Conservation (phyloP, 345 rosid genomes). For the Streptanthus diversifolius region DNA sequence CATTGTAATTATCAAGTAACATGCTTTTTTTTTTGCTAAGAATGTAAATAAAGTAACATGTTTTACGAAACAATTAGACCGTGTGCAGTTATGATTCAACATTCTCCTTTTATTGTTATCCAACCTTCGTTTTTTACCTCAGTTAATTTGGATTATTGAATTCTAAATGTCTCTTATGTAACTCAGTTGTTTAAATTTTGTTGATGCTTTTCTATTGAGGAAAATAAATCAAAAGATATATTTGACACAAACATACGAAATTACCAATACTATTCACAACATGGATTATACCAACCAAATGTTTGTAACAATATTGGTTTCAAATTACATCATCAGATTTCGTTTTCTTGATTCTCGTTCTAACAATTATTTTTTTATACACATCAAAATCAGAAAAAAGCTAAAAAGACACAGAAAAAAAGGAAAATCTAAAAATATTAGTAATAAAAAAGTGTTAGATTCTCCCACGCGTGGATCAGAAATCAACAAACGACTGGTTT, state of each 20-base stretch:
- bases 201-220: neutral
- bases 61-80: no score
- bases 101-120: no score
- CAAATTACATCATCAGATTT: neutral
- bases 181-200: neutral
- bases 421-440: neutral
- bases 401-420: neutral
- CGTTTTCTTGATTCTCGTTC: slow-evolving; percentile 13
- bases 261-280: neutral
- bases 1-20: no score
- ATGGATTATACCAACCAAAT: neutral
- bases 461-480: slow-evolving; percentile 41
- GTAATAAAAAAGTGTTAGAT: slow-evolving; percentile 13
- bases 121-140: neutral
- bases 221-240: neutral
- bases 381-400: slow-evolving; percentile 21
- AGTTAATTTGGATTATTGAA: neutral
- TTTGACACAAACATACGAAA: neutral
- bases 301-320: neutral
- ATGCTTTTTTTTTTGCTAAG: no score
- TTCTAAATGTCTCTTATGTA: neutral
- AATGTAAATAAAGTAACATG: no score
- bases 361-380: slow-evolving; percentile 14
- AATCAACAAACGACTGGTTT: slow-evolving; percentile 44
- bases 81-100: no score